Evolutionary conservation across 352 stramenopile genomes (phyloP), one percentile per base, ranked within the genome.

Genomic region (Blastocystis sp.): DNA sequence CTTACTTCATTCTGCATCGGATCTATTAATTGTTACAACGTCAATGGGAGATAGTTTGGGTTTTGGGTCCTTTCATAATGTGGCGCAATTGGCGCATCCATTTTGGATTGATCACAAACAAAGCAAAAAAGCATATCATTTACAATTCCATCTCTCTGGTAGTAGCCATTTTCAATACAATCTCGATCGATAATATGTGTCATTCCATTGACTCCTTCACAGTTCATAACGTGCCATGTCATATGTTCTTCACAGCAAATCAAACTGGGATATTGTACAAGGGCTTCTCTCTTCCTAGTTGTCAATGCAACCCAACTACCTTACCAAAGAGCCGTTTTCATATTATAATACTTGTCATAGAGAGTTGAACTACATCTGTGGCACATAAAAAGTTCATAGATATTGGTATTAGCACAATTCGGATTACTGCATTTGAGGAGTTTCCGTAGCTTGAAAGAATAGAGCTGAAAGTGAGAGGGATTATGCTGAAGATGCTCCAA

Each of bases 241-340:
- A 83, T 52, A 16, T 83, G 71, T 14, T 83, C 71, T n/a, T 83
- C 71, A 42, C 71, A 83, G 71, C 71, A 83, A 46, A 83, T 66
- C 51, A 83, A 65, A 63, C 54, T 83, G 5, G 71, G 71, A 63
- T 66, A 83, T 21, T 83, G 71, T 35, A 32, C 29, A 83, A 83
- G 63, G 6, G 71, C 71, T 32, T 83, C 71, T 65, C 46, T 29
- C 49, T 59, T 27, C 71, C 71, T 83, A 83, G 5, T 49, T 63
- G 19, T 83, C 71, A 83, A n/a, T 12, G 9, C 16, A 16, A 21
- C 3, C 1, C 12, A 2, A 11, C 19, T 11, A 1, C 12, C 1
- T 14, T 87, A 87, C 77, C 77, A 87, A 24, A 87, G 59, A 32
- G 77, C 77, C 24, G 59, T 87, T 24, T 87, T 78, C 77, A 87